phyloP scores from a whole-genome alignment of 1,284 basidiomycete genomes.

The Pseudozyma tsukubaensis region DNA sequence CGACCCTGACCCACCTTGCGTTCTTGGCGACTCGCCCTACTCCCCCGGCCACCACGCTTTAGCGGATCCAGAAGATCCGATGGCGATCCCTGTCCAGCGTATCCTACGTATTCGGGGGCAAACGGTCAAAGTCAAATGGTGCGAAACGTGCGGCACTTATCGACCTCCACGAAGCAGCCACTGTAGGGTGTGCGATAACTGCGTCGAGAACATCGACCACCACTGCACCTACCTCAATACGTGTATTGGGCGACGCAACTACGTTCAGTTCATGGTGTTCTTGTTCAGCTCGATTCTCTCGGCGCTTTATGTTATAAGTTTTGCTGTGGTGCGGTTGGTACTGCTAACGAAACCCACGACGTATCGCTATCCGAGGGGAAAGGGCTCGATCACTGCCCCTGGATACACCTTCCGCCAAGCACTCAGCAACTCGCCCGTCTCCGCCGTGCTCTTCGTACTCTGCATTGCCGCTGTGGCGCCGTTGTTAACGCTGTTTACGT shows the following conservation, averaged over 20 bases:
- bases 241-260: constrained; percentile 68
- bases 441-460: constrained; percentile 59
- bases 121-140: constrained; percentile 63
- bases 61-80: constrained; percentile 40
- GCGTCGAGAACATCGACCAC: constrained; percentile 68
- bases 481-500: constrained; percentile 52
- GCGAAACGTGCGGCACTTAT: constrained; percentile 66
- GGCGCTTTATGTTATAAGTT: constrained; percentile 33
- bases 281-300: constrained; percentile 42
- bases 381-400: constrained; percentile 26
- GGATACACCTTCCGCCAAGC: constrained; percentile 47
- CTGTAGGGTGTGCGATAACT: constrained; percentile 68
- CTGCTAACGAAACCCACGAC: constrained; percentile 37
- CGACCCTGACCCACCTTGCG: constrained; percentile 65
- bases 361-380: constrained; percentile 29
- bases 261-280: constrained; percentile 66
- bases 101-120: constrained; percentile 31
- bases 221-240: constrained; percentile 69
- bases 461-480: constrained; percentile 46
- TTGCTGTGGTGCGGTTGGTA: constrained; percentile 41
- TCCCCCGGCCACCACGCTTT: constrained; percentile 16
- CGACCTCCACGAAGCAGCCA: constrained; percentile 66
- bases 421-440: constrained; percentile 51
- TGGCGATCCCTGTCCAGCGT: constrained; percentile 45
- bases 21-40: constrained; percentile 34